These are phyloP conservation scores for Lactifluus echinatus DNA, from an alignment of 768 basidiomycete genomes.

Conservation along the genomic window DNA sequence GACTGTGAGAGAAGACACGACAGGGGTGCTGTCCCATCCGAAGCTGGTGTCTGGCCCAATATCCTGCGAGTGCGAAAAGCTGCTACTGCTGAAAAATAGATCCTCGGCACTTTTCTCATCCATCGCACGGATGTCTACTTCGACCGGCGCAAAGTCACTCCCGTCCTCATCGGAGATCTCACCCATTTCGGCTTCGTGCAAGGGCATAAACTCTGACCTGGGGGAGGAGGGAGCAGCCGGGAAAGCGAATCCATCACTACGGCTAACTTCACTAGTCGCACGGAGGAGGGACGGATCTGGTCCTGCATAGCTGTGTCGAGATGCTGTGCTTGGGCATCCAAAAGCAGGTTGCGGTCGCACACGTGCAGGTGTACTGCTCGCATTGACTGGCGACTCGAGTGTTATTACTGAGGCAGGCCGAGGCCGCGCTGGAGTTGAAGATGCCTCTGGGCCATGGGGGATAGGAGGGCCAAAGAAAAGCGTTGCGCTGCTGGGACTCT, in stretches of 20 bases:
- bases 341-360: slow-evolving; percentile 3
- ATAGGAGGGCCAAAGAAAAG: slow-evolving; percentile 20
- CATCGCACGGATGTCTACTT: slow-evolving; percentile 14
- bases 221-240: slow-evolving; percentile 2
- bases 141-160: slow-evolving; percentile 17
- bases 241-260: not conserved
- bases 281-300: slow-evolving; percentile 4
- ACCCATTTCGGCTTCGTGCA: slow-evolving; percentile 14
- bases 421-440: slow-evolving; percentile 3
- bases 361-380: slow-evolving; percentile 10
- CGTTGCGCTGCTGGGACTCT: slow-evolving; percentile 18
- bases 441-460: not conserved
- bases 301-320: slow-evolving; percentile 17
- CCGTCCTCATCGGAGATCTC: slow-evolving; percentile 19
- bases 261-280: not conserved
- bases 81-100: slow-evolving; percentile 20
- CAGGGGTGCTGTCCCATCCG: slow-evolving; percentile 15
- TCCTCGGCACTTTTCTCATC: slow-evolving; percentile 16
- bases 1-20: slow-evolving; percentile 33
- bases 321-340: not conserved
- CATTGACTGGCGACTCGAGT: slow-evolving; percentile 11
- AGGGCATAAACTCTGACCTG: not conserved
- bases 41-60: slow-evolving; percentile 20
- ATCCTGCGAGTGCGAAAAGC: slow-evolving; percentile 15
- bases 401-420: slow-evolving; percentile 12